phyloP scores from a whole-genome alignment of 768 basidiomycete species.

The Leccinum aurantiacum region DNA sequence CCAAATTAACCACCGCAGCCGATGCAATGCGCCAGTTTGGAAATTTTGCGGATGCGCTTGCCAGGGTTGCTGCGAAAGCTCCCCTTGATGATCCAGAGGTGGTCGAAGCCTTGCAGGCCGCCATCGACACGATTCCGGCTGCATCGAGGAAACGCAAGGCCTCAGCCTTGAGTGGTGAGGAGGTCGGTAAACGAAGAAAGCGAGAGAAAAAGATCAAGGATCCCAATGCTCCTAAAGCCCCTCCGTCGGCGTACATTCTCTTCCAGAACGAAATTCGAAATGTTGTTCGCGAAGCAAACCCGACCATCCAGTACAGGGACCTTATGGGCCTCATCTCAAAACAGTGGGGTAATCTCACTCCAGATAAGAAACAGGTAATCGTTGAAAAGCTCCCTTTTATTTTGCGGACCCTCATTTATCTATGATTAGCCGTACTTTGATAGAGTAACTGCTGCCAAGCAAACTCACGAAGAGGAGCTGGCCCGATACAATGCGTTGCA shows the following conservation, averaged over 20 bases:
- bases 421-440: conserved; percentile 32
- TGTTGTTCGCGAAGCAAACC: conserved; percentile 63
- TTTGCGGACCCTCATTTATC: neutral
- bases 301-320: conserved; percentile 67
- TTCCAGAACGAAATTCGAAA: conserved; percentile 91
- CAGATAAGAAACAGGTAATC: conserved; percentile 74
- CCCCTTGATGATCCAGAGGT: conserved; percentile 34
- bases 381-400: neutral
- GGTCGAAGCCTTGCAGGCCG: conserved; percentile 28
- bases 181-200: conserved; percentile 36
- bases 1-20: conserved; percentile 55
- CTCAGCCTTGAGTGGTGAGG: conserved; percentile 32
- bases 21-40: conserved; percentile 64
- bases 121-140: conserved; percentile 33
- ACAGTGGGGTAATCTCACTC: conserved; percentile 68
- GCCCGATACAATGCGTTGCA: conserved; percentile 61
- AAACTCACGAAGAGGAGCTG: conserved; percentile 62
- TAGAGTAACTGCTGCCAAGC: conserved; percentile 57
- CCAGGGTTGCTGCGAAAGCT: conserved; percentile 44
- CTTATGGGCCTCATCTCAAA: conserved; percentile 69
- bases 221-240: conserved; percentile 92
- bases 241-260: conserved; percentile 88
- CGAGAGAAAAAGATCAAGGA: conserved; percentile 70
- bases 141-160: conserved; percentile 55
- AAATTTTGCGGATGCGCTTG: conserved; percentile 58